Percentiles rank a stretch among this genome's conserved stretches.
Conservation (phyloP, 352 stramenopile species). For the Globisporangium emineosum region DNA sequence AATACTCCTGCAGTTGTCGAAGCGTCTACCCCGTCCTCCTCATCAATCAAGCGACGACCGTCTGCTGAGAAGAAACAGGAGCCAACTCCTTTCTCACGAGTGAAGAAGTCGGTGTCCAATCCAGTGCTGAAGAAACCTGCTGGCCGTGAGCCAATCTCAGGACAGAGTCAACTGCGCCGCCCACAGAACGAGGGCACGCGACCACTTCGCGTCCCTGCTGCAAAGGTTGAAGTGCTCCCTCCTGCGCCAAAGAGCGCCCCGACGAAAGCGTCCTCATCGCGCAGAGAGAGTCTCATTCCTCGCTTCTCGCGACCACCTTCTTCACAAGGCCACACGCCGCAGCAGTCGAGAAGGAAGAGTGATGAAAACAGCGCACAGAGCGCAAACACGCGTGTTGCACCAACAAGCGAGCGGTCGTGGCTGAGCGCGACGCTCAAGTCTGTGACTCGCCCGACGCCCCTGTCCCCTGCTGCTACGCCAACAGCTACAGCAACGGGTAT, state of each 20-base stretch:
- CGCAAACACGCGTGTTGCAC: not conserved
- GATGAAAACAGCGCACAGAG: constrained; percentile 7
- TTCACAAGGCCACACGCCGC: not conserved
- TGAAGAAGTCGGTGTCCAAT: not conserved
- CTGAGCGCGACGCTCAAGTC: constrained; percentile 11
- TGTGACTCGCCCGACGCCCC: constrained; percentile 8
- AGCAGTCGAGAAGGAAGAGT: constrained; percentile 3
- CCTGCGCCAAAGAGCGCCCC: constrained; percentile 10
- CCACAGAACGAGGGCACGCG: constrained; percentile 2
- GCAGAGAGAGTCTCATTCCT: constrained; percentile 19
- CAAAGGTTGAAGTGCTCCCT: not conserved
- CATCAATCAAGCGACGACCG: not conserved
- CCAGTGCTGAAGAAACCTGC: constrained; percentile 3
- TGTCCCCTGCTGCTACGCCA: not conserved
- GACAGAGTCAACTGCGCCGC: constrained; percentile 3
- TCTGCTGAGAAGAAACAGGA: constrained; percentile 5
- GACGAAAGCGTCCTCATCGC: constrained; percentile 1
- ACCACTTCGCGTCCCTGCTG: constrained; percentile 4
- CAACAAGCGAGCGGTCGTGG: constrained; percentile 7
- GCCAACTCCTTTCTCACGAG: not conserved
- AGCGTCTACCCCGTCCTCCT: not conserved
- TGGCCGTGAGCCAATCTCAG: not conserved
- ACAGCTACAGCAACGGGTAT: not conserved
- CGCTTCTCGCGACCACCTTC: constrained; percentile 2
- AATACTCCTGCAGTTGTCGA: not conserved